Conservation (phyloP, 1,284 basidiomycete species). For the Coriolopsis trogii region DNA sequence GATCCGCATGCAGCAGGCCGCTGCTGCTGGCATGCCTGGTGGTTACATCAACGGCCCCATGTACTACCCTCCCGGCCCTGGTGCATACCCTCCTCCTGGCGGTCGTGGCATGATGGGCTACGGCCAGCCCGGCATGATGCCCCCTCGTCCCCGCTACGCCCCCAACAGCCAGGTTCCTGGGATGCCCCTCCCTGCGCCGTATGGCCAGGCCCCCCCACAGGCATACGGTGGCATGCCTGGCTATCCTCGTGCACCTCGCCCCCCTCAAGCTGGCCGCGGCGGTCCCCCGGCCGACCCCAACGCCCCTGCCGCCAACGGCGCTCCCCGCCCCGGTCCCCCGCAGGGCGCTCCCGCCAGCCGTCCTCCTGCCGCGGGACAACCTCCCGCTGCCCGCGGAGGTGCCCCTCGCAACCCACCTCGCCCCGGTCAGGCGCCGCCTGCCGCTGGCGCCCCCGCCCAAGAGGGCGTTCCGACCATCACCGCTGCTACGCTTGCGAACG, state of each 20-base stretch:
- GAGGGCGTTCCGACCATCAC: conserved; percentile 42
- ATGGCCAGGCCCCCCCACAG: conserved; percentile 69
- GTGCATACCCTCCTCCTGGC: conserved; percentile 75
- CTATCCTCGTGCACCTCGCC: conserved; percentile 57
- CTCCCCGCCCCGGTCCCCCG: conserved; percentile 51
- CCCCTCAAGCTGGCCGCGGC: conserved; percentile 39
- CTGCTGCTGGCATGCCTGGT: conserved; percentile 80
- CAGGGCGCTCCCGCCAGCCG: conserved; percentile 46
- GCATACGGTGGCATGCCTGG: conserved; percentile 67
- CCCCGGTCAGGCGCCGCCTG: conserved; percentile 38
- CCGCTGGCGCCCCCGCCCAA: conserved; percentile 41
- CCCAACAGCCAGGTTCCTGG: conserved; percentile 76
- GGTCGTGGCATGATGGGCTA: conserved; percentile 86
- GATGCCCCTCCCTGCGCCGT: conserved; percentile 74
- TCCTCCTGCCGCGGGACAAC: conserved; percentile 28
- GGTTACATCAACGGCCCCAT: conserved; percentile 85
- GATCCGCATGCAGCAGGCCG: conserved; percentile 93
- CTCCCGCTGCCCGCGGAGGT: conserved; percentile 39
- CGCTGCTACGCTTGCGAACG: conserved; percentile 66
- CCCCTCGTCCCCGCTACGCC: conserved; percentile 83
- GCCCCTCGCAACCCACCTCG: conserved; percentile 24
- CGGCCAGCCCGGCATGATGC: conserved; percentile 83
- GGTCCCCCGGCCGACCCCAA: conserved; percentile 61
- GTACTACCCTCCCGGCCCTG: conserved; percentile 88
- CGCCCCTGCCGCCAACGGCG: conserved; percentile 53